These are phyloP conservation scores for Juncus inflexus DNA, from an alignment of 176 grass and related monocot genomes.

Conservation along the genomic window DNA sequence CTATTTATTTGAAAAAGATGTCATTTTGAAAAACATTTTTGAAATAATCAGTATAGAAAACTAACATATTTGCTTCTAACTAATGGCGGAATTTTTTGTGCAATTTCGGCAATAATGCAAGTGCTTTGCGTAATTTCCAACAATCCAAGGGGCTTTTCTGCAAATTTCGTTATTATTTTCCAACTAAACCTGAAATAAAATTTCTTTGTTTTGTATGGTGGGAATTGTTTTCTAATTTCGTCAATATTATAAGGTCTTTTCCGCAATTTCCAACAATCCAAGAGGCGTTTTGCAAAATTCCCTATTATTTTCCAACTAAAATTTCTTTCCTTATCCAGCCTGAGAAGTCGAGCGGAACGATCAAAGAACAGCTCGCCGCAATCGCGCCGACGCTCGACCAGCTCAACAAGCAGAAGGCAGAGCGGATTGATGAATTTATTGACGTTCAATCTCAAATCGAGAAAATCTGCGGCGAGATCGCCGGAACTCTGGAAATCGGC, in stretches of 20 bases:
- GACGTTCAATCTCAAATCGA: slow-evolving; percentile 78
- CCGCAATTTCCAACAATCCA: background rate
- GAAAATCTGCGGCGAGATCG: slow-evolving; percentile 87
- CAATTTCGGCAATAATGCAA: background rate
- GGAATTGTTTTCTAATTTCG: too few species aligned
- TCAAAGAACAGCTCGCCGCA: slow-evolving; percentile 87
- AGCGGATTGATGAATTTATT: slow-evolving; percentile 69
- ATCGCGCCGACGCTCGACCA: slow-evolving; percentile 80
- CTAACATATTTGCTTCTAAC: too few species aligned
- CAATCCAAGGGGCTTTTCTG: too few species aligned
- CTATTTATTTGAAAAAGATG: too few species aligned
- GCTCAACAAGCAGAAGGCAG: slow-evolving; percentile 77
- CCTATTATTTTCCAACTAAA: background rate
- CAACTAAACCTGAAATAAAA: too few species aligned
- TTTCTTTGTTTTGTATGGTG: too few species aligned
- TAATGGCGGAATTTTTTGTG: slow-evolving; percentile 18
- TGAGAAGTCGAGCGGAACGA: slow-evolving; percentile 87
- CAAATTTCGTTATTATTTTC: too few species aligned
- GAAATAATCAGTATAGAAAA: too few species aligned
- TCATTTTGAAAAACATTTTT: too few species aligned
- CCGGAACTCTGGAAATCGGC: slow-evolving; percentile 63
- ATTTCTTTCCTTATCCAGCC: slow-evolving; percentile 33
- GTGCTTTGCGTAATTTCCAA: too few species aligned
- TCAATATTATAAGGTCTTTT: too few species aligned
- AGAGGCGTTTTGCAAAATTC: background rate